These are phyloP conservation scores for Paraphaeosphaeria sporulosa DNA, from an alignment of 2,329 filamentous ascomycete genomes.

Conservation along the genomic window DNA sequence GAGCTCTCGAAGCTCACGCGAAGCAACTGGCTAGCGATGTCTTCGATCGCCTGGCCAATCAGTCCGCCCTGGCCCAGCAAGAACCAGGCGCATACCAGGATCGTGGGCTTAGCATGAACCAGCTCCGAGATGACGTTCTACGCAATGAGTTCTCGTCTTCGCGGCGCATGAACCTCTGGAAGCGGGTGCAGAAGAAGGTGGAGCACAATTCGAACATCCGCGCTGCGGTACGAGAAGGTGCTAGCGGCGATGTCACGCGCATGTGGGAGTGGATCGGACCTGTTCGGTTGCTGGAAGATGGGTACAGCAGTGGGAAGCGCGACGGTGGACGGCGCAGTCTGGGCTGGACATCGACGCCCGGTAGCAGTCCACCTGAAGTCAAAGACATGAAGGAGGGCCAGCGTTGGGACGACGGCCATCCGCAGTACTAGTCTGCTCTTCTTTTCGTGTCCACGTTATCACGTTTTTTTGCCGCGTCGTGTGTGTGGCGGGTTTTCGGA, in stretches of 20 bases:
- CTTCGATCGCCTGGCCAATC: conserved; percentile 79
- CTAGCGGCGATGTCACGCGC: conserved; percentile 63
- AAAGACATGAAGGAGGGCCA: conserved; percentile 43
- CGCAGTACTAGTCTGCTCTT: conserved; percentile 52
- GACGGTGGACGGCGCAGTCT: conserved; percentile 44
- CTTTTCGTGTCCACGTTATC: conserved; percentile 9
- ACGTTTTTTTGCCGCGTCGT: not conserved
- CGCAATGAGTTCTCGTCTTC: conserved; percentile 79
- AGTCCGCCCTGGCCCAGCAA: conserved; percentile 79
- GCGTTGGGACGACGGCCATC: conserved; percentile 57
- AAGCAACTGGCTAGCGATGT: conserved; percentile 85
- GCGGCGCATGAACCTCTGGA: conserved; percentile 84
- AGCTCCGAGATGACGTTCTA: conserved; percentile 89
- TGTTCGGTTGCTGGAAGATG: conserved; percentile 57
- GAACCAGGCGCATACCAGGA: conserved; percentile 72
- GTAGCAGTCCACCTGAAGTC: conserved; percentile 40
- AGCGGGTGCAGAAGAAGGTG: conserved; percentile 80
- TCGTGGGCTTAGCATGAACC: conserved; percentile 83
- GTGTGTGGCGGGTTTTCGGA: not conserved
- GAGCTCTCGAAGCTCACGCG: conserved; percentile 74
- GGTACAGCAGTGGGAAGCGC: conserved; percentile 37
- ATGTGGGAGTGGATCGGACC: conserved; percentile 76
- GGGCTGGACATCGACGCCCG: conserved; percentile 32
- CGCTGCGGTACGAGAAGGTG: conserved; percentile 72
- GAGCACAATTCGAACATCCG: conserved; percentile 94